Base-by-base conservation (phyloP, 208 protist species). In the Trypanosoma scelopori region DNA sequence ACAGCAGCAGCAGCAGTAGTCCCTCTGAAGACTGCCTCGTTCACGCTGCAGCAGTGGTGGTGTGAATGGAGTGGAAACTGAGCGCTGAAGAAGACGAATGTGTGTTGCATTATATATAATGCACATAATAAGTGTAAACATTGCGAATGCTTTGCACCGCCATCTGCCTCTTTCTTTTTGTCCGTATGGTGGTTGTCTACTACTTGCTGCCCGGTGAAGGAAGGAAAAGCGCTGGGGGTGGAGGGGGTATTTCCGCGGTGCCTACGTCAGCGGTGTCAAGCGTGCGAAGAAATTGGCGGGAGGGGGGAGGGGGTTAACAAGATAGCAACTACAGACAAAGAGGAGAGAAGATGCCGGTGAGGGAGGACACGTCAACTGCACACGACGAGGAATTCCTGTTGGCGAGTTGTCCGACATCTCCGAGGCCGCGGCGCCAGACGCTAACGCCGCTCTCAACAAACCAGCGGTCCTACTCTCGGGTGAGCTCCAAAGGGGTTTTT, bases 381-480 rank as follows among this genome's bases (percentile, higher is more conserved):
- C 42, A 62, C 43, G 20, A 55, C 28, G 59, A 62, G 20, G 59
- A 60, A 22, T 18, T 35, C n/a, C 41, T 65, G 18, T 48, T 66
- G 41, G 7, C 67, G 22, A 64, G 59, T 37, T 62, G 60, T 37
- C 79, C 84, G 52, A 55, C 53, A n/a, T 94, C 88, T 0, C 88
- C 89, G 15, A 74, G 80, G 39, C 84, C 85, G 0, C 78, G 85
- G 11, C 84, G 81, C n/a, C 85, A 87, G 64, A 76, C 69, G 9
- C 56, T 95, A 30, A 73, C 74, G 23, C 64, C 76, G n/a, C 78
- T 93, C n/a, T 68, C 78, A 48, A 73, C 77, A 5, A 95, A 92
- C 57, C 82, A 92, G 65, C 85, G 90, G 51, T 95, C 90, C 23
- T 93, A 92, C 75, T 95, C 90, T 5, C 84, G 87, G 18, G 39